Conservation (phyloP, 1,284 basidiomycete genomes). For the Rhodotorula sp. region DNA sequence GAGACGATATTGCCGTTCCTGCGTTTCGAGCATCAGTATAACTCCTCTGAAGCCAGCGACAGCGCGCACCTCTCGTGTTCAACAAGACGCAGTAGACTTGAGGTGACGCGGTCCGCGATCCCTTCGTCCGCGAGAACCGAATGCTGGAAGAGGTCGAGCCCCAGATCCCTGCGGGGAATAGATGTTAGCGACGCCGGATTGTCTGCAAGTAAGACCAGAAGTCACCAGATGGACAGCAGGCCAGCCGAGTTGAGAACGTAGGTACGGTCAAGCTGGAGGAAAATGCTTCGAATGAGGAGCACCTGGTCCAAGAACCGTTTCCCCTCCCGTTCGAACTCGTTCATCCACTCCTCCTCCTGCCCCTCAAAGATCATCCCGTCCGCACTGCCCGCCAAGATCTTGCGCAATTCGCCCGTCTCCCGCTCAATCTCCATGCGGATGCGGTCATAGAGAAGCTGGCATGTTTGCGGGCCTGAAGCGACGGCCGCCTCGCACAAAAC, state of each 20-base stretch:
- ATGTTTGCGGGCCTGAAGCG: constrained; percentile 11
- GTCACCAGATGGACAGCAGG: constrained; percentile 42
- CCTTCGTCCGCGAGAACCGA: constrained; percentile 33
- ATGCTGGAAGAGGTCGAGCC: constrained; percentile 42
- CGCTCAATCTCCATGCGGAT: constrained; percentile 43
- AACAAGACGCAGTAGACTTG: constrained; percentile 25
- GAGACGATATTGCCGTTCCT: constrained; percentile 37
- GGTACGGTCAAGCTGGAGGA: constrained; percentile 44
- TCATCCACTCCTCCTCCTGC: constrained; percentile 20
- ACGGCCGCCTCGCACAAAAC: constrained; percentile 38
- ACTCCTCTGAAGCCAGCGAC: too few relatives aligned
- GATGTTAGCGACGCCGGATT: not conserved
- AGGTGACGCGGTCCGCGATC: constrained; percentile 26
- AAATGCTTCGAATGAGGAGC: constrained; percentile 43
- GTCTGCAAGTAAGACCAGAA: not conserved
- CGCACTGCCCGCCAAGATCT: not conserved
- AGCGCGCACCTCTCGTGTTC: constrained; percentile 37
- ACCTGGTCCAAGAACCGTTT: constrained; percentile 36
- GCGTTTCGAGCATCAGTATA: not conserved
- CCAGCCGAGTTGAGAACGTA: constrained; percentile 39
- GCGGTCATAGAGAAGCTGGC: constrained; percentile 41
- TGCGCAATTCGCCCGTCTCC: constrained; percentile 27
- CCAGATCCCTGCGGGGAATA: constrained; percentile 41
- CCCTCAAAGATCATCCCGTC: not conserved
- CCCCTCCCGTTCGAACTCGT: constrained; percentile 11